A percentile compares a stretch with the other conserved stretches of the same genome.
Evolutionary conservation across 768 basidiomycete species (phyloP).

Genomic region (Amanita jacksonii): DNA sequence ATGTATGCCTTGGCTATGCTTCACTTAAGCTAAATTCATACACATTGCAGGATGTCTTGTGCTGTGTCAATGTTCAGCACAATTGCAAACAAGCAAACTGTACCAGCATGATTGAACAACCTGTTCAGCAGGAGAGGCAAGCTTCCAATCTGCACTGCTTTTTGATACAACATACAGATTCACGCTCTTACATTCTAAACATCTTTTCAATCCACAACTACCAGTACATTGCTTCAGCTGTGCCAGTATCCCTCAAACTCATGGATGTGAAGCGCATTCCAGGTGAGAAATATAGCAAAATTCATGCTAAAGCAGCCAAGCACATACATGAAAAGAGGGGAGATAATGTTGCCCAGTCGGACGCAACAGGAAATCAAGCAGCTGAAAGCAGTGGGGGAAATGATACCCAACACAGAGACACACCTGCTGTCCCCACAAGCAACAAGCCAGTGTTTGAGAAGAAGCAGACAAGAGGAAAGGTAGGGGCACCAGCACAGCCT

Average conservation of each 20-base stretch:
- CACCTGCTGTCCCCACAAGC: neutral
- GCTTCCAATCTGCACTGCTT: neutral
- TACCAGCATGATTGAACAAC: neutral
- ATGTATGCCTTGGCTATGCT: neutral
- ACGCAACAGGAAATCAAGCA: too few relatives aligned
- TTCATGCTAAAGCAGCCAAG: neutral
- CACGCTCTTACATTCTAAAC: neutral
- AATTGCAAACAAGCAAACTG: neutral
- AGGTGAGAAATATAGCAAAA: neutral
- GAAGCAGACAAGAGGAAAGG: neutral
- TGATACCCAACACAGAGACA: neutral
- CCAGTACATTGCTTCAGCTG: neutral
- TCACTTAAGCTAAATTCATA: too few relatives aligned
- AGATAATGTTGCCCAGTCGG: too few relatives aligned
- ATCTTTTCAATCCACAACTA: conserved; percentile 2
- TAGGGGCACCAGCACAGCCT: neutral
- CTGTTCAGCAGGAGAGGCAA: neutral
- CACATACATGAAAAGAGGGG: neutral
- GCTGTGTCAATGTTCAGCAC: neutral
- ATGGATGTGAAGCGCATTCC: neutral
- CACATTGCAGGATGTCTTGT: conserved; percentile 3
- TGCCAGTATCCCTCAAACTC: neutral
- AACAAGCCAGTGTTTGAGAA: neutral
- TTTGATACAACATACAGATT: neutral
- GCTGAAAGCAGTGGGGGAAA: too few relatives aligned